Evolutionary conservation across 345 rosid species (phyloP).

Genomic region (Brassica carinata): DNA sequence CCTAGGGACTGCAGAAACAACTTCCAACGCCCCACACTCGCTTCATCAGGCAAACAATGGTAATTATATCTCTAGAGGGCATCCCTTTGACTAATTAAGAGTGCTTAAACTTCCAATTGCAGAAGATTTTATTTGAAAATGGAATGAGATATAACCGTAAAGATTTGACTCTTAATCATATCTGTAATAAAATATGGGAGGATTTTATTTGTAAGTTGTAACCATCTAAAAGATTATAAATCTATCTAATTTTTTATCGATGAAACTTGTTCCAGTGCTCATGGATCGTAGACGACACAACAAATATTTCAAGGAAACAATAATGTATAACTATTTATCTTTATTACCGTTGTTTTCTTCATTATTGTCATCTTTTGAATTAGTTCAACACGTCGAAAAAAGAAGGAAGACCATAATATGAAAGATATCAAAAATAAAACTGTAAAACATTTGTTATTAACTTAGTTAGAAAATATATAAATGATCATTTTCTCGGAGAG

Average conservation of each 20-base stretch:
- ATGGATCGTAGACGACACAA: not conserved
- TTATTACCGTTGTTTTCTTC: no score
- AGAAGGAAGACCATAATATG: not conserved
- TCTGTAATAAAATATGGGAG: not conserved
- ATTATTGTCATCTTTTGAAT: not conserved
- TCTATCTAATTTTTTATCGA: not conserved
- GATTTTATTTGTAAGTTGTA: not conserved
- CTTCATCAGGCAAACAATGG: no score
- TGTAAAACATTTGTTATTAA: not conserved
- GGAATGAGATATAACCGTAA: no score
- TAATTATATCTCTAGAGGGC: no score
- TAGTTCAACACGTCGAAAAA: not conserved
- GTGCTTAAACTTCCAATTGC: no score
- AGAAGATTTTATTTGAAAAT: no score
- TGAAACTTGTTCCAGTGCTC: not conserved
- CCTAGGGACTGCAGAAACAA: no score
- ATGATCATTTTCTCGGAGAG: conserved; percentile 77
- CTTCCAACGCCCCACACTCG: no score
- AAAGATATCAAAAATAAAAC: not conserved
- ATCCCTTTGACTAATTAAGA: no score
- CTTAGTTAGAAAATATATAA: conserved; percentile 56
- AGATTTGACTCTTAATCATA: not conserved
- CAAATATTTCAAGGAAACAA: not conserved
- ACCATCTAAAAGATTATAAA: not conserved
- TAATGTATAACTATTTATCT: no score